Percentiles rank a stretch among this genome's conserved stretches.
Evolutionary conservation across 2,329 filamentous ascomycete species (phyloP).

Genomic region (Verticillium isaacii): DNA sequence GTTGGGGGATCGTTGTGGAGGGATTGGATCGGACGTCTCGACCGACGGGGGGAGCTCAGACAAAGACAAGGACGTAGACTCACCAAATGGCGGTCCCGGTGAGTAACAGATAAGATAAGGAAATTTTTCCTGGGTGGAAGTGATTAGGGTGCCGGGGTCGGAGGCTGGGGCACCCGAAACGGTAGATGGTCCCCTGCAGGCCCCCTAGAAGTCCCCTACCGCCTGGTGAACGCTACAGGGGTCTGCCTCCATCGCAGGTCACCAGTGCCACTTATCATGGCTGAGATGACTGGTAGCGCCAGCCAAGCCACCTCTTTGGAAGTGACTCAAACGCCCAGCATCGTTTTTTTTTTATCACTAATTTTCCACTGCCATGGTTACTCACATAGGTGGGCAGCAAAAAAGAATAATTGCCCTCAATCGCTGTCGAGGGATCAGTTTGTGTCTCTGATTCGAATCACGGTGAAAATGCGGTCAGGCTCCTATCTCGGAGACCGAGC

Average conservation of each 20-base stretch:
- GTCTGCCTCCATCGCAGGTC: background rate
- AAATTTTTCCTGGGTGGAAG: conserved; percentile 12
- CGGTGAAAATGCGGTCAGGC: background rate
- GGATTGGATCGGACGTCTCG: background rate
- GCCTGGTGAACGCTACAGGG: background rate
- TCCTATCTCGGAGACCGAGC: background rate
- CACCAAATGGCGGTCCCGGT: conserved; percentile 11
- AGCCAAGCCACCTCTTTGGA: background rate
- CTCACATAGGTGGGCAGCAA: background rate
- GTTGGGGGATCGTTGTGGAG: background rate
- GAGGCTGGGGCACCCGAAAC: background rate
- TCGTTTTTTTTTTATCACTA: background rate
- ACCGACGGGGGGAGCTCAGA: background rate
- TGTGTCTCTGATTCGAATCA: background rate
- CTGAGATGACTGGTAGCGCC: background rate
- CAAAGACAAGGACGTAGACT: conserved; percentile 1
- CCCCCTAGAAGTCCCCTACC: background rate
- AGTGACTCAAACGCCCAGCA: background rate
- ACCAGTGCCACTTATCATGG: background rate
- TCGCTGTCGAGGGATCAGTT: background rate
- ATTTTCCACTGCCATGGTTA: background rate
- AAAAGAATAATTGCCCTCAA: background rate
- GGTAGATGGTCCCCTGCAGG: background rate
- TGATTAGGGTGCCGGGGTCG: conserved; percentile 1
- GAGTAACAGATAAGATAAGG: conserved; percentile 14